Conservation (phyloP, 2,329 filamentous ascomycete genomes). For the Apiospora hydei region DNA sequence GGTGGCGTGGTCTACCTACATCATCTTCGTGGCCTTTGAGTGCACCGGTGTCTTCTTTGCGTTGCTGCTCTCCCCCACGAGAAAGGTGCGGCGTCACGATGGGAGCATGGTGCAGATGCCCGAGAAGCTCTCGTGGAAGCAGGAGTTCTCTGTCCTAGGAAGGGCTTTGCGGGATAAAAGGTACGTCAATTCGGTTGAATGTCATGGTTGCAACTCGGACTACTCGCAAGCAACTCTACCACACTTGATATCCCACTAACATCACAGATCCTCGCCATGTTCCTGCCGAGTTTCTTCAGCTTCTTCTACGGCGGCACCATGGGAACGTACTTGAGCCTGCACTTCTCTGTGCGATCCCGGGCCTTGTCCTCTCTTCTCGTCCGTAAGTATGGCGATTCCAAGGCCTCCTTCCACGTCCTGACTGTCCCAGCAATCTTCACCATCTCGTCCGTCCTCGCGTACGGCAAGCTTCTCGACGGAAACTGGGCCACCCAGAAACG, state of each 20-base stretch:
- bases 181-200: too few relatives aligned
- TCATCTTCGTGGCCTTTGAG: constrained; percentile 42
- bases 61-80: constrained; percentile 37
- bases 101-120: constrained; percentile 35
- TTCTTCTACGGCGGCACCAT: constrained; percentile 49
- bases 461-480: constrained; percentile 36
- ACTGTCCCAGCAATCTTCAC: constrained; percentile 9
- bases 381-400: constrained; percentile 38
- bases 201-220: too few relatives aligned
- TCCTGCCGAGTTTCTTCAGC: constrained; percentile 45
- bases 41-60: constrained; percentile 43
- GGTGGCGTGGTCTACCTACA: constrained; percentile 40
- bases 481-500: constrained; percentile 39
- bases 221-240: too few relatives aligned
- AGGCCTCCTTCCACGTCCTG: background rate
- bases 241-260: too few relatives aligned
- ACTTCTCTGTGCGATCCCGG: constrained; percentile 44
- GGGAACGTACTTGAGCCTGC: constrained; percentile 44
- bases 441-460: constrained; percentile 23
- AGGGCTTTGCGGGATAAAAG: constrained; percentile 37
- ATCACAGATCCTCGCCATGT: constrained; percentile 43
- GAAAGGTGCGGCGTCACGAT: constrained; percentile 37
- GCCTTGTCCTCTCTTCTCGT: constrained; percentile 42
- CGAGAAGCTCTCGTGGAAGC: constrained; percentile 29
- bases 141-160: constrained; percentile 36